Conservation (phyloP, 1,284 basidiomycete species). For the Ustilago lituana region DNA sequence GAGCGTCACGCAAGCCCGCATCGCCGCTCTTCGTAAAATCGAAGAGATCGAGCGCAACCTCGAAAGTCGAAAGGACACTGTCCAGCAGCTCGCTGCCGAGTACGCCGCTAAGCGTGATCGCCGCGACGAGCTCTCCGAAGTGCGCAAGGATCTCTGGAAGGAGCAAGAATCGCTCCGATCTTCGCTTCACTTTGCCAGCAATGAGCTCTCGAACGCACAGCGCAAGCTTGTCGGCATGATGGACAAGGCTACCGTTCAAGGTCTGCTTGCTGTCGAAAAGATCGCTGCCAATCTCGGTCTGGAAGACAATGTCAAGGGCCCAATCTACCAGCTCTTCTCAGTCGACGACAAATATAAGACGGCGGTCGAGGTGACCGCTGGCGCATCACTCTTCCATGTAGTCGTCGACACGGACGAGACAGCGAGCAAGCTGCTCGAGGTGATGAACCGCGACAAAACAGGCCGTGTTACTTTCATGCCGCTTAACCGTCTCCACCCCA, state of each 20-base stretch:
- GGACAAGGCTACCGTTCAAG: conserved; percentile 86
- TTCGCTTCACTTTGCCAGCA: conserved; percentile 77
- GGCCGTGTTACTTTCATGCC: conserved; percentile 99
- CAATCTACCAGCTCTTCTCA: conserved; percentile 91
- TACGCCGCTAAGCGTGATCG: conserved; percentile 54
- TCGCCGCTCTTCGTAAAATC: conserved; percentile 73
- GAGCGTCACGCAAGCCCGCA: conserved; percentile 28
- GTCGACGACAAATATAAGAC: conserved; percentile 92
- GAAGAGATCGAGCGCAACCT: conserved; percentile 75
- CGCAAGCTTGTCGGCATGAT: conserved; percentile 86
- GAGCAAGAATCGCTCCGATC: conserved; percentile 79
- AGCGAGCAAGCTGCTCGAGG: conserved; percentile 83
- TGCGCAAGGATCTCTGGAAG: conserved; percentile 74
- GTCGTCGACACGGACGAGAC: conserved; percentile 96
- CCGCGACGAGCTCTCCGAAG: conserved; percentile 66
- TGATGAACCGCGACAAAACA: conserved; percentile 89
- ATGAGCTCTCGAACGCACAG: conserved; percentile 84
- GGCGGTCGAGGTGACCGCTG: conserved; percentile 92
- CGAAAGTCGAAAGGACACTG: conserved; percentile 71
- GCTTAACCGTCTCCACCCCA: conserved; percentile 91
- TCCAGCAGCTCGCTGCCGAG: conserved; percentile 43
- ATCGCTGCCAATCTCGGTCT: conserved; percentile 81
- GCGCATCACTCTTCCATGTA: conserved; percentile 94
- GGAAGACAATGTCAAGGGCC: conserved; percentile 81
- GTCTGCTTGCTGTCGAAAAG: conserved; percentile 82